Percentiles rank a stretch among this genome's conserved stretches.
Evolutionary conservation across 1,284 basidiomycete genomes (phyloP).

Genomic region (Apiotrichum veenhuisii): DNA sequence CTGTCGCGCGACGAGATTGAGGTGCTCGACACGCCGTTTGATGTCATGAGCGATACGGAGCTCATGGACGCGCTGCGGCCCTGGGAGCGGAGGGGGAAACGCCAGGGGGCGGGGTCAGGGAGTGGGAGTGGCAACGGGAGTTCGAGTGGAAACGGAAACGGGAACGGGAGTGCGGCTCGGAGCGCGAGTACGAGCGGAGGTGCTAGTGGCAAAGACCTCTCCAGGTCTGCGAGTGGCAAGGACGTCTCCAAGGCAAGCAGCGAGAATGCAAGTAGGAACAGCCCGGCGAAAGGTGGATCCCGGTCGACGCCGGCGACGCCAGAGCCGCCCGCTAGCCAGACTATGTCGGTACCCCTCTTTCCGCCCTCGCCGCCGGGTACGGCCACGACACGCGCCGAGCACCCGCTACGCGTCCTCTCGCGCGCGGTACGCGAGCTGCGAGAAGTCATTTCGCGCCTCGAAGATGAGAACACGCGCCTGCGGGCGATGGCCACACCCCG

Average conservation of each 20-base stretch:
- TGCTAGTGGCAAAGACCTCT: no score
- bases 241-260: no score
- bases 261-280: neutral
- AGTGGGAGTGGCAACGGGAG: neutral
- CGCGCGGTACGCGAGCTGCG: conserved; percentile 38
- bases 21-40: conserved; percentile 36
- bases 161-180: neutral
- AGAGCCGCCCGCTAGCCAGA: neutral
- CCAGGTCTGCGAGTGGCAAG: no score
- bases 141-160: no score
- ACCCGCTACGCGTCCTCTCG: conserved; percentile 36
- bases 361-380: conserved; percentile 39
- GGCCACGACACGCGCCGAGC: conserved; percentile 9
- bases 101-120: neutral
- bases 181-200: neutral
- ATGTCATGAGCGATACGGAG: conserved; percentile 38
- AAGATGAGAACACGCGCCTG: conserved; percentile 36
- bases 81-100: neutral
- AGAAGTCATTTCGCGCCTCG: conserved; percentile 29
- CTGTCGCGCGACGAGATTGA: conserved; percentile 32
- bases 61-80: conserved; percentile 21
- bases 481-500: neutral
- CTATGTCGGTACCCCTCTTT: conserved; percentile 27
- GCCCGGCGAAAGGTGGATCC: neutral
- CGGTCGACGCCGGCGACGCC: neutral